phyloP scores from a whole-genome alignment of 2,329 filamentous ascomycete genomes.

The Canariomyces notabilis region DNA sequence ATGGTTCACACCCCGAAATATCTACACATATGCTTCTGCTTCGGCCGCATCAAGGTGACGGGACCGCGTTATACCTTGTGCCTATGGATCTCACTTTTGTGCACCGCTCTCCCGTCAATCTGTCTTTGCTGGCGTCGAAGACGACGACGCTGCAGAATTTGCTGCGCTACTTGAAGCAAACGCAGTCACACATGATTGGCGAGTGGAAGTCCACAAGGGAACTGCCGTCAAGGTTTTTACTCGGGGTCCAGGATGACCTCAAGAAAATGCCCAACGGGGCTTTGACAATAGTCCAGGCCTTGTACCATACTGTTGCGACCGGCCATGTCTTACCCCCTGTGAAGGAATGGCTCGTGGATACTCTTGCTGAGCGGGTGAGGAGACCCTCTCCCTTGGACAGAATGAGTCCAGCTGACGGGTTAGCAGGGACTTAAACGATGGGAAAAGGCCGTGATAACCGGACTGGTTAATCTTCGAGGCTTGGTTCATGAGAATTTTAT shows the following conservation, averaged over 20 bases:
- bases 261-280: slow-evolving; percentile 55
- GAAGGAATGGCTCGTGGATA: slow-evolving; percentile 84
- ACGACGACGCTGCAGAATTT: slow-evolving; percentile 84
- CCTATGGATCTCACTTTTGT: slow-evolving; percentile 83
- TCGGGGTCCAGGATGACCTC: slow-evolving; percentile 71
- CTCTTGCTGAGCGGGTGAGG: slow-evolving; percentile 69
- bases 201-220: slow-evolving; percentile 83
- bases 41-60: slow-evolving; percentile 32
- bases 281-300: slow-evolving; percentile 61
- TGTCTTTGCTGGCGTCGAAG: slow-evolving; percentile 80
- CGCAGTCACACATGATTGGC: slow-evolving; percentile 69
- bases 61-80: slow-evolving; percentile 53
- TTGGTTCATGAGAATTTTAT: slow-evolving; percentile 84
- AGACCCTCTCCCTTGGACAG: neutral
- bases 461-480: slow-evolving; percentile 70
- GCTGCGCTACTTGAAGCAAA: slow-evolving; percentile 76
- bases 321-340: slow-evolving; percentile 72
- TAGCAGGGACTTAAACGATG: slow-evolving; percentile 82
- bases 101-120: slow-evolving; percentile 68
- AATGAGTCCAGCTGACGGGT: slow-evolving; percentile 11
- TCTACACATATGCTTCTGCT: slow-evolving; percentile 74
- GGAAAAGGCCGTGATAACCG: slow-evolving; percentile 79
- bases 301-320: slow-evolving; percentile 81
- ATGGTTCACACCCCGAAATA: slow-evolving; percentile 66
- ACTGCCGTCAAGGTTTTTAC: slow-evolving; percentile 71